phyloP scores from a whole-genome alignment of 179 eudicot genomes.

The Beta lomatogona region DNA sequence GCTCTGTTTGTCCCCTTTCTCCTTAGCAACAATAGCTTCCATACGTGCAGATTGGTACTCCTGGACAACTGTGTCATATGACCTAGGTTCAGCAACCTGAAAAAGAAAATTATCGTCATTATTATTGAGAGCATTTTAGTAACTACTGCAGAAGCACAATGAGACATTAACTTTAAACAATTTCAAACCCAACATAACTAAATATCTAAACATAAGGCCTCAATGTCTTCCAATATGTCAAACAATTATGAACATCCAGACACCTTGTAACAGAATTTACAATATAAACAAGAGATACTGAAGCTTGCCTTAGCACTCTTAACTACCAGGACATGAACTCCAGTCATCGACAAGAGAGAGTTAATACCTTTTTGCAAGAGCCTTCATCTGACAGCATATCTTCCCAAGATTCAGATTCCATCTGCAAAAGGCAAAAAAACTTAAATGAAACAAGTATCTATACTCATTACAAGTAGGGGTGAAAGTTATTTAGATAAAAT shows the following conservation, averaged over 20 bases:
- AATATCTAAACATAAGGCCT: background rate
- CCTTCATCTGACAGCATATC: conserved; percentile 47
- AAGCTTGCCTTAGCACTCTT: conserved; percentile 6
- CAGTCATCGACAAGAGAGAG: background rate
- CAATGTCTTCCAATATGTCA: background rate
- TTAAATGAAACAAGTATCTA: background rate
- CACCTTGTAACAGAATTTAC: background rate
- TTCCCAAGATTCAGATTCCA: conserved; percentile 79
- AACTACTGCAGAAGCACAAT: background rate
- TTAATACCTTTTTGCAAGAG: conserved; percentile 55
- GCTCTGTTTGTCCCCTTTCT: conserved; percentile 65
- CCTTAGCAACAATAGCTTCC: conserved; percentile 82
- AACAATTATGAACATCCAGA: background rate
- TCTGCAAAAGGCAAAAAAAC: conserved; percentile 47
- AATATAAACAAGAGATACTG: background rate
- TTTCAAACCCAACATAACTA: conserved; percentile 6
- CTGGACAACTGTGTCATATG: conserved; percentile 53
- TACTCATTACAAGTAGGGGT: background rate
- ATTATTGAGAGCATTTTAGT: background rate
- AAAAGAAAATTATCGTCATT: conserved; percentile 14
- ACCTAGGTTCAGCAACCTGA: conserved; percentile 62
- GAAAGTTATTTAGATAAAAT: too few species aligned
- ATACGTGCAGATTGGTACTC: conserved; percentile 78
- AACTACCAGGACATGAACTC: conserved; percentile 9
- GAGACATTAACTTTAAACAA: background rate